These are phyloP conservation scores for Camellia japonica DNA, from an alignment of 148 eudicot species.

Conservation along the genomic window DNA sequence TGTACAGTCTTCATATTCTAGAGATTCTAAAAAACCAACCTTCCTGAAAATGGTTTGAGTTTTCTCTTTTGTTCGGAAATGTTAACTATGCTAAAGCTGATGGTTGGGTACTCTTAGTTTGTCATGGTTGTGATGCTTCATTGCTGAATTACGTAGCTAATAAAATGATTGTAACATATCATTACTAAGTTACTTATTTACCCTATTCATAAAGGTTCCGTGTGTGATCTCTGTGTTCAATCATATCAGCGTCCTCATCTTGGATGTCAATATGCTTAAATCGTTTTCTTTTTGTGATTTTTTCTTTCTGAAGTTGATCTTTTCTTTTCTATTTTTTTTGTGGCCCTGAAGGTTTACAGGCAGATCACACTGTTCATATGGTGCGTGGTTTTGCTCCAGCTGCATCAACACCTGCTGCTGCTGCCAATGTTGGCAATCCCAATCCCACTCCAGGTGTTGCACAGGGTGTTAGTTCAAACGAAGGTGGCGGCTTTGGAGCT, in stretches of 20 bases:
- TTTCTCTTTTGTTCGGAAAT: not conserved
- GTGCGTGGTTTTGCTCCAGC: constrained; percentile 72
- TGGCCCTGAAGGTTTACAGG: constrained; percentile 52
- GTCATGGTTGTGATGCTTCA: not conserved
- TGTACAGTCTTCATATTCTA: not conserved
- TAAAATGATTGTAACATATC: too few species aligned
- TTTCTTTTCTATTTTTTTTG: constrained; percentile 11
- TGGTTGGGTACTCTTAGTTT: not conserved
- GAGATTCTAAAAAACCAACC: not conserved
- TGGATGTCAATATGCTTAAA: constrained; percentile 6
- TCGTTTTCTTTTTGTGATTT: not conserved
- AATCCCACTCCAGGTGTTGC: constrained; percentile 37
- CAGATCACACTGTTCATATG: constrained; percentile 82
- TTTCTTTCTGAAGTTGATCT: not conserved
- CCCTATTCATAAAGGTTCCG: constrained; percentile 5
- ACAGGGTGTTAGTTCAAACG: constrained; percentile 34
- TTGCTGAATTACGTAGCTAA: not conserved
- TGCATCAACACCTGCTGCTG: constrained; percentile 37
- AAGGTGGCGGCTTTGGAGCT: constrained; percentile 42
- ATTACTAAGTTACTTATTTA: too few species aligned
- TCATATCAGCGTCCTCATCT: not conserved
- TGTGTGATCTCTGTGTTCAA: constrained; percentile 11
- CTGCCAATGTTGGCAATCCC: constrained; percentile 31
- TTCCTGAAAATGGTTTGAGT: not conserved
- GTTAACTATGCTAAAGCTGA: not conserved